Base-by-base conservation (phyloP, 2,329 filamentous ascomycete species). In the Calonectria pauciramosa region DNA sequence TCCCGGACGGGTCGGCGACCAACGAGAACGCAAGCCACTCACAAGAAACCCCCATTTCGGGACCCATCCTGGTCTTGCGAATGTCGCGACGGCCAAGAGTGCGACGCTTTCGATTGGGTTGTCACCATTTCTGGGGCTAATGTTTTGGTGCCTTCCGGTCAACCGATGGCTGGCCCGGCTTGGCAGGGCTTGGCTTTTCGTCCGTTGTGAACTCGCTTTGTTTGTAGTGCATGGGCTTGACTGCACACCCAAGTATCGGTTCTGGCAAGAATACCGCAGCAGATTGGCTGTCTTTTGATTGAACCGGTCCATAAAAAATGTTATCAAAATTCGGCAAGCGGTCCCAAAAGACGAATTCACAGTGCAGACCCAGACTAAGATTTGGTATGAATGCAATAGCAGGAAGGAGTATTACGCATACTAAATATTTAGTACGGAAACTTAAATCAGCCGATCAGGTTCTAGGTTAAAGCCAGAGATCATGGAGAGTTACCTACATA, bases 231-330 rank as follows among this genome's bases (percentile, higher is more conserved):
- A 38, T 38, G n/a, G n/a, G 10, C 13, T 14, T 38, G 9, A 38
- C 36, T 38, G 13, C 36, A 14, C 36, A 5, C 13, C 7, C 36
- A 38, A 13, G 30, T 9, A 32, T 32, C 60, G 60, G 9, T 65
- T 65, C 28, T 65, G 60, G 60, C 60, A 65, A 34, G 60, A 65
- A 13, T 65, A 65, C 5, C 60, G 60, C 38, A 65, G 60, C 20
- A 65, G 20, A 28, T 6, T 49, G 60, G 60, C 60, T 20, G 60
- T 65, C 7, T 65, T 65, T 26, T 18, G 60, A 7, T 28, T 65
- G 2, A 44, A 49, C 60, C 23, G 26, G 7, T 65, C 60, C 4
- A 65, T 65, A 26, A 65, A 44, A 44, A 65, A 49, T 18, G 5
- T 10, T 18, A n/a, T 65, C 38, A 65, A n/a, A 7, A 23, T 65